A percentile compares a stretch with the other conserved stretches of the same genome.
Evolutionary conservation across 352 stramenopile species (phyloP).

Genomic region (Thalassiosira livingstoniorum): DNA sequence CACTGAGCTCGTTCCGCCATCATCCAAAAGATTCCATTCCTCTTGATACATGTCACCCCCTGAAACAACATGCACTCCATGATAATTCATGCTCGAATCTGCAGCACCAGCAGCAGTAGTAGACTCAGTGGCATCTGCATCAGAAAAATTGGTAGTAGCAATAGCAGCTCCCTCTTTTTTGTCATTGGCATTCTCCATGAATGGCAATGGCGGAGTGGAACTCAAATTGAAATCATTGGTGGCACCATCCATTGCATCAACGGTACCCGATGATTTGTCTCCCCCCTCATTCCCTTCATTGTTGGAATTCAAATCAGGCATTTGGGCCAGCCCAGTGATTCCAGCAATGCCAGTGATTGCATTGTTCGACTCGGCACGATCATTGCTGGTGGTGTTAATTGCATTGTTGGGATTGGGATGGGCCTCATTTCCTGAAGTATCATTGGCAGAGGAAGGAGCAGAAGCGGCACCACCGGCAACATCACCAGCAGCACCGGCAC

Average conservation of each 20-base stretch:
- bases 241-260: not conserved
- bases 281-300: not conserved
- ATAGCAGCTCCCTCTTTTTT: not conserved
- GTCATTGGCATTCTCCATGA: not conserved
- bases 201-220: not conserved
- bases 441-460: no score
- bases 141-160: not conserved
- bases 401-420: no score
- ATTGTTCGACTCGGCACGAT: no score
- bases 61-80: no score
- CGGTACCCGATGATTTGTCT: not conserved
- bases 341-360: no score
- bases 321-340: no score
- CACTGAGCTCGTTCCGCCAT: not conserved
- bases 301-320: slow-evolving; percentile 3
- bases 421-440: no score
- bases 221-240: not conserved
- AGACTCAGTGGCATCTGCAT: not conserved
- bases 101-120: not conserved
- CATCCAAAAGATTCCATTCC: no score
- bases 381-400: no score
- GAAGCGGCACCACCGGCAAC: slow-evolving; percentile 1
- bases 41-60: no score
- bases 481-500: not conserved
- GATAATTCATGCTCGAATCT: no score